Percentiles rank a stretch among this genome's conserved stretches.
Evolutionary conservation across 306 rosid species (phyloP).

Genomic region (Rosa persica): DNA sequence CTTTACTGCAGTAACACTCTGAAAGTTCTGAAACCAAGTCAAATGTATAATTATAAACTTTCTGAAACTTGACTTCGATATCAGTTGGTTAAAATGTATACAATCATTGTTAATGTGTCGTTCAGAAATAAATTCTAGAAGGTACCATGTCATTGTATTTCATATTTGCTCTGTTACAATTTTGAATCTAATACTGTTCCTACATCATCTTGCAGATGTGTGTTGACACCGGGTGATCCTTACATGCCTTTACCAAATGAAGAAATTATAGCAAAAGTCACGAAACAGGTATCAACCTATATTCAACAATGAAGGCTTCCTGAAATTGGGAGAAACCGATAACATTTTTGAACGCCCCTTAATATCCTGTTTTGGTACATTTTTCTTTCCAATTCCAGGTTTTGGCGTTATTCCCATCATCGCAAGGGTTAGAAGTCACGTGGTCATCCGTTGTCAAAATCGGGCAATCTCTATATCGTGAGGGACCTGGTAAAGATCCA

Average conservation of each 20-base stretch:
- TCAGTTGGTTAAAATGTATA: not conserved
- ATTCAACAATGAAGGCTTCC: not conserved
- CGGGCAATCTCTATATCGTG: slow-evolving; percentile 93
- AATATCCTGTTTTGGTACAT: not conserved
- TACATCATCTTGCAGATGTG: slow-evolving; percentile 63
- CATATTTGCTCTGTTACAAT: not conserved
- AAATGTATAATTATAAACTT: not conserved
- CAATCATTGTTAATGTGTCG: not conserved
- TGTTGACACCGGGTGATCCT: slow-evolving; percentile 97
- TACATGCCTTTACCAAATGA: slow-evolving; percentile 95
- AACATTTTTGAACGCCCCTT: not conserved
- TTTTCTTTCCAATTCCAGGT: slow-evolving; percentile 46
- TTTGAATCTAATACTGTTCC: not conserved
- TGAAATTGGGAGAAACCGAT: not conserved
- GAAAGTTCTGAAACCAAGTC: not conserved
- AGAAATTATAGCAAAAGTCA: slow-evolving; percentile 81
- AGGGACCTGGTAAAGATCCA: slow-evolving; percentile 97
- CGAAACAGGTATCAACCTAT: slow-evolving; percentile 65
- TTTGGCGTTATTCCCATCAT: slow-evolving; percentile 76
- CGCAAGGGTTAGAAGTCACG: slow-evolving; percentile 91
- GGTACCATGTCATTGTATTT: not conserved
- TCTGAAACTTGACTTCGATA: not conserved
- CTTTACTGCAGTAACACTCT: not conserved
- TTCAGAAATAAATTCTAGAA: not conserved
- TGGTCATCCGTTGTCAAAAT: slow-evolving; percentile 99